Evolutionary conservation across 2,329 filamentous ascomycete genomes (phyloP).

Genomic region (Gaeumannomyces tritici): DNA sequence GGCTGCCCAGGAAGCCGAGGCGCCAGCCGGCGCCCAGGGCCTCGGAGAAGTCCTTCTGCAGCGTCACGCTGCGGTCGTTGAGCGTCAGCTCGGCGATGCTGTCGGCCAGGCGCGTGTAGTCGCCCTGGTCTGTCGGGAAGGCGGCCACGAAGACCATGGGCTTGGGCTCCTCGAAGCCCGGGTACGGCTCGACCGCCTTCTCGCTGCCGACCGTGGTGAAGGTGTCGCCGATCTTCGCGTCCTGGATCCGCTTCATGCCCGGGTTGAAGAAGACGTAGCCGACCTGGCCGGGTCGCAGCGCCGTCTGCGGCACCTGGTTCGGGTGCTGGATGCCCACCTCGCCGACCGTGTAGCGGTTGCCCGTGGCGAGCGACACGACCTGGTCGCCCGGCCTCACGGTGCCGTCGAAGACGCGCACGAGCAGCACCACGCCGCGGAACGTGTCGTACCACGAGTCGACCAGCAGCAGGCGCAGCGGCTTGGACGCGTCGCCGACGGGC

Average conservation of each 20-base stretch:
- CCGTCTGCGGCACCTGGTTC: constrained; percentile 68
- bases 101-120: constrained; percentile 80
- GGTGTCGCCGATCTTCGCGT: constrained; percentile 93
- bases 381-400: constrained; percentile 73
- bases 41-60: constrained; percentile 91
- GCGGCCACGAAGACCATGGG: constrained; percentile 98
- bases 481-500: constrained; percentile 60
- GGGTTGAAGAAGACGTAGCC: constrained; percentile 97
- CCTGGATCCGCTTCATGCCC: constrained; percentile 93
- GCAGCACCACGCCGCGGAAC: constrained; percentile 84
- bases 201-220: constrained; percentile 77
- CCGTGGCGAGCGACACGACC: constrained; percentile 80
- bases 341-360: constrained; percentile 82
- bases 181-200: constrained; percentile 66
- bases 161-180: constrained; percentile 94
- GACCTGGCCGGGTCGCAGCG: constrained; percentile 82
- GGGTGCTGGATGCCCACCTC: constrained; percentile 98
- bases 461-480: constrained; percentile 73
- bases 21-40: constrained; percentile 91
- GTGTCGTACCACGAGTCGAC: constrained; percentile 98
- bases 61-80: constrained; percentile 88
- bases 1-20: constrained; percentile 86
- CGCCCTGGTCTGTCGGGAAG: constrained; percentile 83
- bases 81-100: constrained; percentile 89
- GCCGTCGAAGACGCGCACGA: constrained; percentile 89